Base-by-base conservation (phyloP, 768 basidiomycete genomes). In the Daedalea quercina region DNA sequence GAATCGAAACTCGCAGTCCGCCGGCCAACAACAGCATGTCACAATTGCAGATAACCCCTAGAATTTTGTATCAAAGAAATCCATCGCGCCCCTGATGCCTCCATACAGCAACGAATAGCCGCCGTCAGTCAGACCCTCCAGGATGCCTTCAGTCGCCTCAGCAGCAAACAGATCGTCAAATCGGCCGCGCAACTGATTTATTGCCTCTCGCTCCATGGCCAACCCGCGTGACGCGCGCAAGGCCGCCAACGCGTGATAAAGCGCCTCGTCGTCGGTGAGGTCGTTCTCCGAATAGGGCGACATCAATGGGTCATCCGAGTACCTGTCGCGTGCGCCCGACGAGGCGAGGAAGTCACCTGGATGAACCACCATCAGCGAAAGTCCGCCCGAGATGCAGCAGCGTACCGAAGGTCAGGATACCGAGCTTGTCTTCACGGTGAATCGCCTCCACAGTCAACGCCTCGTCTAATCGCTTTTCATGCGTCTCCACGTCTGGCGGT, bases 361-460 rank as follows among this genome's bases (percentile, higher is more conserved):
- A 7, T n/a, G 28, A 6, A 20, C n/a, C 15, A 19, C 24, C 9
- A 44, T 22, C 28, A 31, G 28, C 28, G 28, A 23, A 26, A 44
- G 47, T 35, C 34, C 28, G 12, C 28, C 28, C 50, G 43, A 24
- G 40, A 44, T 25, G 12, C 34, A 51, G 50, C 54, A 50, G 69
- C 76, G 47, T 62, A 77, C 78, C 65, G 33, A 78, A 60, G 47
- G 72, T 67, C 51, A 80, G 63, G 23, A 78, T 67, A 25, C 78
- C 78, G 55, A 78, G 58, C 66, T 78, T 78, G 65, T 80, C 79
- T 55, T 79, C 77, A 22, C 64, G 59, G 43, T 63, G 58, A 55
- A 74, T 73, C n/a, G 65, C 60, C 25, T 67, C 66, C 54, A 67
- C 67, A 47, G 75, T 67, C 49, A 60, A 60, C 47, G 71, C 70